phyloP scores from a whole-genome alignment of 352 stramenopile species.

The Phytophthora tubulina region DNA sequence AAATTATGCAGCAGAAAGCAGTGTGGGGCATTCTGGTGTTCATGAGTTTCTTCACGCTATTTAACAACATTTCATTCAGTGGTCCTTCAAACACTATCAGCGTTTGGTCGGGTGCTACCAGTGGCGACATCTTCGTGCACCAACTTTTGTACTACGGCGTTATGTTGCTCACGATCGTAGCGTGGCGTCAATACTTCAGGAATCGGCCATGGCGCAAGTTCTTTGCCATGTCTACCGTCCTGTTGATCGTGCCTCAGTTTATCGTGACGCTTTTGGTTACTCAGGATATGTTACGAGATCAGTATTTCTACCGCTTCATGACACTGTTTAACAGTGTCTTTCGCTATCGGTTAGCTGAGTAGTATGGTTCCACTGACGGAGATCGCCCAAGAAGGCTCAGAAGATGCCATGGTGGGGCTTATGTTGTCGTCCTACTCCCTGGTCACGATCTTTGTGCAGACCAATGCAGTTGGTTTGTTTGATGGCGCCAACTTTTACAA shows the following conservation, averaged over 20 bases:
- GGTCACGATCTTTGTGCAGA: conserved; percentile 50
- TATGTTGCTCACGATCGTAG: conserved; percentile 32
- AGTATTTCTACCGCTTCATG: conserved; percentile 44
- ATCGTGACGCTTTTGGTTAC: conserved; percentile 36
- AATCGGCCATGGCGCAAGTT: conserved; percentile 51
- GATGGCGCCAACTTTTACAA: conserved; percentile 52
- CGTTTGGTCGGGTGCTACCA: conserved; percentile 36
- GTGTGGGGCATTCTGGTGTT: conserved; percentile 53
- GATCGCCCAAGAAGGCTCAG: conserved; percentile 63
- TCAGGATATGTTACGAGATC: conserved; percentile 42
- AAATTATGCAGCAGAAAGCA: conserved; percentile 59
- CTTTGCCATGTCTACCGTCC: conserved; percentile 33
- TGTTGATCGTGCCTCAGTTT: conserved; percentile 45
- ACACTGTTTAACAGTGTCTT: conserved; percentile 32
- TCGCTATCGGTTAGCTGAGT: conserved; percentile 33
- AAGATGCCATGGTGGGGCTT: conserved; percentile 59
- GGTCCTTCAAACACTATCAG: conserved; percentile 34
- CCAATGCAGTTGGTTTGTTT: conserved; percentile 47
- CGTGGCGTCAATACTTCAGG: conserved; percentile 57
- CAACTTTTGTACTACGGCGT: conserved; percentile 34
- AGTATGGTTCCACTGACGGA: conserved; percentile 56
- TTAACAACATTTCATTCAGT: conserved; percentile 46
- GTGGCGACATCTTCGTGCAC: conserved; percentile 37
- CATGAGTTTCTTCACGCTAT: conserved; percentile 54
- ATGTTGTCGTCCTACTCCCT: conserved; percentile 52